Evolutionary conservation across 208 protist genomes (phyloP).

Genomic region (Trypanosoma vivax): DNA sequence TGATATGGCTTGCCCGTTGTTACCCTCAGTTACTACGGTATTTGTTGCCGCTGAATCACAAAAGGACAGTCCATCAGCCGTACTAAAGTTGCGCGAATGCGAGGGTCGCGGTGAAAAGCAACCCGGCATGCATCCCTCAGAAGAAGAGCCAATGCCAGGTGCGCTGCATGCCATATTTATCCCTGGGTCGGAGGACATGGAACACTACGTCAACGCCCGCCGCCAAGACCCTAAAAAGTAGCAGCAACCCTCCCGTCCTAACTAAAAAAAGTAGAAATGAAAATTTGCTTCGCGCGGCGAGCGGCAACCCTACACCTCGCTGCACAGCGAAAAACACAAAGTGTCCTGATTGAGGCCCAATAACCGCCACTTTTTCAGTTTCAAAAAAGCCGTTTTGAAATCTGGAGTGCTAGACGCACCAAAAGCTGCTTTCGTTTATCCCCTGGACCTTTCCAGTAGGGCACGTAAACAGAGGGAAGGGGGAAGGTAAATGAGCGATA

Average conservation of each 20-base stretch:
- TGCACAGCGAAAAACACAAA: no score
- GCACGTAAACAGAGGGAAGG: no score
- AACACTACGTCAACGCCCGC: not conserved
- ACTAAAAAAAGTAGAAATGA: no score
- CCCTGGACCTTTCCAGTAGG: no score
- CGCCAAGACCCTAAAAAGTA: constrained; percentile 6
- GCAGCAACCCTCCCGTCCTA: constrained; percentile 5
- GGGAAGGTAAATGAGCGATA: no score
- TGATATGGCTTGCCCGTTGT: not conserved
- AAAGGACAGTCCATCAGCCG: not conserved
- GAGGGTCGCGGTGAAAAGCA: constrained; percentile 20
- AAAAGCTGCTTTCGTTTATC: no score
- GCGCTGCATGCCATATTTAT: constrained; percentile 7
- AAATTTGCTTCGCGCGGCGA: no score
- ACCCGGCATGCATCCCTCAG: constrained; percentile 8
- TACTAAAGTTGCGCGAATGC: constrained; percentile 16
- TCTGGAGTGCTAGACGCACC: no score
- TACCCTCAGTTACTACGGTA: not conserved
- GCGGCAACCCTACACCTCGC: no score
- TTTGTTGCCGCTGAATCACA: not conserved
- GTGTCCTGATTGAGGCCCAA: no score
- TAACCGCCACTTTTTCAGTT: no score
- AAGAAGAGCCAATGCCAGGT: not conserved
- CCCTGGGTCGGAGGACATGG: not conserved
- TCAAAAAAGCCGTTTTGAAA: no score